Evolutionary conservation across 345 rosid species (phyloP), one percentile per base, ranked within the genome.

Genomic region (Dimocarpus longan): DNA sequence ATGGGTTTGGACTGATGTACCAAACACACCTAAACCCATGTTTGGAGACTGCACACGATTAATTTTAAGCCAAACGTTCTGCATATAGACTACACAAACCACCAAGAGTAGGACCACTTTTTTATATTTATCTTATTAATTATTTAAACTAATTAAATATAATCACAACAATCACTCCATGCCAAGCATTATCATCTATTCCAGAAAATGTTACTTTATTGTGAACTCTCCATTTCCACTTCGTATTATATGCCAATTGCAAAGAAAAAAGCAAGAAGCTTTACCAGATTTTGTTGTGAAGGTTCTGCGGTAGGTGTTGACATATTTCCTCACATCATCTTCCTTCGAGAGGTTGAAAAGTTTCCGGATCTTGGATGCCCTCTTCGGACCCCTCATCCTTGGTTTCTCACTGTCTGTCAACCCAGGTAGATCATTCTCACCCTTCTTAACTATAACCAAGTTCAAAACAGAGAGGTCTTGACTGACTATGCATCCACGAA

Each of bases 341-440:
- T 86, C 87, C 82, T 86, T 86, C 5, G 87, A 84, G 52, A 86
- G 87, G 59, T 87, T 84, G 76, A 87, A 87, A 40, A 87, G 86
- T 43, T 87, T 87, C 21, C 85, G 67, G 60, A 87, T 87, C 82
- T 87, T 87, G 37, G 89, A 87, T n/a, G 86, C 87, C 82, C 89
- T 84, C 77, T 87, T 87, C 62, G 89, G 84, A 60, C 89, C 87
- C 71, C 89, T 82, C 89, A 86, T 86, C 74, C 89, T 84, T 22
- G 89, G 87, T 56, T 84, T 84, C 71, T 87, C 89, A 42, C 80
- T 84, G 77, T 87, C 86, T 24, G 87, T 87, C 56, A 84, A 68
- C 8, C 89, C 87, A 70, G 87, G 89, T 46, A 87, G 79, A 56
- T 86, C 86, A 82, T 79, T 80, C 86, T 82, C 87, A 76, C 84